Evolutionary conservation across 768 basidiomycete species (phyloP), one percentile per base, ranked within the genome.

Genomic region (Kondoa malvinella): DNA sequence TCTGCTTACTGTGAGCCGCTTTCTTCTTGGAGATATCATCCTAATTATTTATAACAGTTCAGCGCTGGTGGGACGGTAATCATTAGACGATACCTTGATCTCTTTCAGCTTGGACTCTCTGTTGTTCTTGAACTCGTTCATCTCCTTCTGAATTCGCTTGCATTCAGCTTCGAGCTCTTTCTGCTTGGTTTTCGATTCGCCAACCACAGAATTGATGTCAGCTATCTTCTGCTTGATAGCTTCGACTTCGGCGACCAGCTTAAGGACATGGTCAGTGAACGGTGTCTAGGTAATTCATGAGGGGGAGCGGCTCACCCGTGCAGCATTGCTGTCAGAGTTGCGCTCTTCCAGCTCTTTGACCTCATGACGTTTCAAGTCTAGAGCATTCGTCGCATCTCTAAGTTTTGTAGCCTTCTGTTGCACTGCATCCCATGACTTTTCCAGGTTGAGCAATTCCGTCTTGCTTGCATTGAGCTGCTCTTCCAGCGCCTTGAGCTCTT

Each of bases 91-190:
- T 67, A 88, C 92, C 81, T 92, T 95, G 71, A 97, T 83, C 76
- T 97, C 88, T 21, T 86, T 87, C 66, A 89, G 87, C 78, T 97
- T 97, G 60, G 91, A 90, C 64, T 96, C 95, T 76, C 95, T 95
- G 80, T 99, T 92, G 78, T 92, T 87, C 80, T 95, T 92, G 81
- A 99, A 96, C 79, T 97, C 95, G 66, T 84, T 84, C 91, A 99
- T 97, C 76, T 99, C 95, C 73, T 86, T 86, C 78, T 97, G 90
- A 27, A 97, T 84, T 74, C 86, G 88, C 78, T 85, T 85, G 76
- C 84, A 83, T 68, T 96, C 92, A 0, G 81, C 84, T 62, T 85
- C 80, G 0, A 90, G 89, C 4, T 78, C 81, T 74, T 83, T 83
- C 76, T 94, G 88, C 74, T 89, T 89, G 66, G 85, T 81, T 75